Conservation (phyloP, 2,329 filamentous ascomycete species). For the Ilyonectria destructans region DNA sequence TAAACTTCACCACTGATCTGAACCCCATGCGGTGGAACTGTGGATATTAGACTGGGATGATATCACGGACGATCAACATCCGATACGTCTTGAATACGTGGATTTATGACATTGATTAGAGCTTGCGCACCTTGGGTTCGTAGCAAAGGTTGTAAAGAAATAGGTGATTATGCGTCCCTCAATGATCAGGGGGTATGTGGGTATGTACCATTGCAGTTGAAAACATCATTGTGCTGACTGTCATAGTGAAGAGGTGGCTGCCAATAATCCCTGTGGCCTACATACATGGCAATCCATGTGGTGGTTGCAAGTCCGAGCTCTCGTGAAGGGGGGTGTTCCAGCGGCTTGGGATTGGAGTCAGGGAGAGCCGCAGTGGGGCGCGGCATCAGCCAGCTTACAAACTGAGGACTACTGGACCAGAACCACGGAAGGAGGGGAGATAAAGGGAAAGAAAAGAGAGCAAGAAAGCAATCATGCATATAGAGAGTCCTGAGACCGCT, state of each 20-base stretch:
- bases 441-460: background rate
- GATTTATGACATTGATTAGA: too few species aligned
- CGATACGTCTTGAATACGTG: background rate
- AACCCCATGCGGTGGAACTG: background rate
- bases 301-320: conserved; percentile 45
- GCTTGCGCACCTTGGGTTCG: too few species aligned
- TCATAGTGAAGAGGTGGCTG: too few species aligned
- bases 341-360: conserved; percentile 41
- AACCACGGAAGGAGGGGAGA: background rate
- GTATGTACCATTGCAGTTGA: too few species aligned
- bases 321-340: conserved; percentile 38
- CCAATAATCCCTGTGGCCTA: background rate
- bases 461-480: conserved; percentile 8
- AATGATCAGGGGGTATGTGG: too few species aligned
- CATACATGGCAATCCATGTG: conserved; percentile 17
- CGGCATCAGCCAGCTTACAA: conserved; percentile 7
- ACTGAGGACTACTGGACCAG: conserved; percentile 13
- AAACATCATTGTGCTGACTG: too few species aligned
- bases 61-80: background rate
- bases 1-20: background rate
- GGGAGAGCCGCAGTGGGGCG: conserved; percentile 41
- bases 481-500: too few species aligned
- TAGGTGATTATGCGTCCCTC: too few species aligned
- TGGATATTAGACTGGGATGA: conserved; percentile 5
- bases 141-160: too few species aligned